These are phyloP conservation scores for Favolaschia claudopus DNA, from an alignment of 768 basidiomycete genomes.

Conservation along the genomic window DNA sequence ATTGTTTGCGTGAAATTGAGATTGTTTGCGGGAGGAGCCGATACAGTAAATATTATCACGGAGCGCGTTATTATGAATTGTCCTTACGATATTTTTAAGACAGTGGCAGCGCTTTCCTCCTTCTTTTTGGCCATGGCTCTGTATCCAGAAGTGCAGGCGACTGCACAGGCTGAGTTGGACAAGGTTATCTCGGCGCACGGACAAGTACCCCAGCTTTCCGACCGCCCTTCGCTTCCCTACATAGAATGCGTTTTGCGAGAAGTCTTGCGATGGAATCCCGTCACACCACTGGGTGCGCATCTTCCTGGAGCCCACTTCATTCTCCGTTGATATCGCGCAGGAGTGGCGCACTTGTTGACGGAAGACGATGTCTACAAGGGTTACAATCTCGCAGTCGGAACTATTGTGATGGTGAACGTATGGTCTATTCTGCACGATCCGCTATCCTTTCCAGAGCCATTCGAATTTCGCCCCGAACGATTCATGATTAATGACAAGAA, in stretches of 20 bases:
- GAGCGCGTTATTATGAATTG: no score
- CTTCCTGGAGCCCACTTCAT: background rate
- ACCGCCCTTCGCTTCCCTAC: conserved; percentile 33
- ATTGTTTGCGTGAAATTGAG: background rate
- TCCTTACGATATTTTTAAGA: conserved; percentile 3
- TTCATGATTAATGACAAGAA: conserved; percentile 41
- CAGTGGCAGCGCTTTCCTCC: conserved; percentile 5
- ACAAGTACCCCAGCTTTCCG: conserved; percentile 27
- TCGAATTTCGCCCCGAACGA: conserved; percentile 46
- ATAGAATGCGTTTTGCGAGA: conserved; percentile 34
- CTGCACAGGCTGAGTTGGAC: conserved; percentile 36
- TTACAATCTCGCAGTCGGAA: conserved; percentile 34
- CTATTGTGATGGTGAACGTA: conserved; percentile 32
- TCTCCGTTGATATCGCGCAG: conserved; percentile 7
- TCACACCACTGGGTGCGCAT: conserved; percentile 29
- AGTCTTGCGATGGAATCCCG: conserved; percentile 35
- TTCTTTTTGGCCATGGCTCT: conserved; percentile 27
- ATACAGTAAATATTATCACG: background rate
- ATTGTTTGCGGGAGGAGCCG: conserved; percentile 8
- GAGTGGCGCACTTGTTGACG: conserved; percentile 29
- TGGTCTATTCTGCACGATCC: conserved; percentile 48
- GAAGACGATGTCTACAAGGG: conserved; percentile 35
- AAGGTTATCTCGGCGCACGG: conserved; percentile 17
- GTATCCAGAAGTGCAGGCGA: conserved; percentile 34
- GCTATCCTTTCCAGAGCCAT: conserved; percentile 40